Evolutionary conservation across 2,329 filamentous ascomycete species (phyloP), one percentile per base, ranked within the genome.

Genomic region (Taxawa tesnikishii): DNA sequence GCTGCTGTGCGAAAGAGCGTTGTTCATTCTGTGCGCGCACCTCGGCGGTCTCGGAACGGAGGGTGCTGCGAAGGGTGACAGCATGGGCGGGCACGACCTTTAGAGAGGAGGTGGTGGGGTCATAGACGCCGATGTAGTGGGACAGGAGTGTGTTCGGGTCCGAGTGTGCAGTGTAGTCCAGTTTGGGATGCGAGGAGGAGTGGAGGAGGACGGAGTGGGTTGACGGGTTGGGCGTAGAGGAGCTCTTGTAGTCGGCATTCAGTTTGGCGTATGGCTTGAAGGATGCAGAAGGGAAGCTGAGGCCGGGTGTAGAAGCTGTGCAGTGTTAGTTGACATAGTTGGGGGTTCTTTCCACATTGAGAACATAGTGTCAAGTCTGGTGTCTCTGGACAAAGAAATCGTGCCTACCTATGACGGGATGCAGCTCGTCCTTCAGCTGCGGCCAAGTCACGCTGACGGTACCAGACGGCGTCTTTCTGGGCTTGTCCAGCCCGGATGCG

Each of bases 51-150:
- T 64, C 60, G 25, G 60, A 58, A 26, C 63, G 56, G 21, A 65
- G 43, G 4, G 55, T 63, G 34, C 63, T 66, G 29, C 70, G 62
- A n/a, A 77, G 55, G 4, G 62, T 68, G 32, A 75, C 51, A 45
- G 67, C 64, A 36, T 67, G 67, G 14, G 64, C 65, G 50, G 70
- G 51, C 7, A 69, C 56, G 28, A 79, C 50, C 40, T 73, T 60
- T 39, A 75, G 58, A 26, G 61, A 62, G 34, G 62, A 61, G 4
- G 60, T 62, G 15, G 58, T 51, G 1, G 70, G 68, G 39, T 79
- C 70, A 43, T 65, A 73, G 26, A 78, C 58, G 31, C 68, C 73
- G 37, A 76, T 51, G 42, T 77, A 79, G 53, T 78, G 71, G 38
- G 66, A 55, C 17, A 61, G 63, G 36, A 73, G 65, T 15, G 57